Base-by-base conservation (phyloP, 306 rosid species). In the Hippophae rhamnoides region DNA sequence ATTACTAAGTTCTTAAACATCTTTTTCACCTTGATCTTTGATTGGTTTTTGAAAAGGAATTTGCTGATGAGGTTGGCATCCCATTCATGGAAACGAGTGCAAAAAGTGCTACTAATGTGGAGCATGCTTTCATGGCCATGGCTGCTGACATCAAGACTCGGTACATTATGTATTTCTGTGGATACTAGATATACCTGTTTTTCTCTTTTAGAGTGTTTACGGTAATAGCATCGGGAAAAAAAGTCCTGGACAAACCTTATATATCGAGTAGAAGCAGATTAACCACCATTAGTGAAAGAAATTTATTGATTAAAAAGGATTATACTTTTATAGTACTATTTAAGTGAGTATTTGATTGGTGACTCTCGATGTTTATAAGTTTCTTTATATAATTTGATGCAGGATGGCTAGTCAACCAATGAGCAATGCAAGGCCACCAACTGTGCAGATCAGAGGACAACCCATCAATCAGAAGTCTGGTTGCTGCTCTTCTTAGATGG, bases 1-100 rank as follows among this genome's bases (percentile, higher is more conserved):
- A 45, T 40, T 31, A 23, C 27, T 48, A 7, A 48, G 5, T 46
- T 14, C 58, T 45, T 46, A 27, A 18, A n/a, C 31, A 55, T 70
- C 13, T 14, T 27, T 51, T 45, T 54, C 9, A 9, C n/a, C 38
- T 31, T 52, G 13, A 11, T 14, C 0, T 52, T 8, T 41, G 14
- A 7, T 38, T 59, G 40, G 54, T 41, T 9, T 60, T 7, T 69
- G 42, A 26, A 11, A 50, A 80, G 85, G 82, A 79, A 3, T 76
- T 80, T 27, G 85, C 85, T 7, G 85, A 80, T 73, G 82, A 76
- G 60, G 72, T 80, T 23, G 82, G 85, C 54, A 80, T 76, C 53
- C 85, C 85, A 3, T 80, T 76, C 56, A 63, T 80, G 82, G 85
- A 80, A 69, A 80, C 85, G 3, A 80, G 85, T 70, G 85, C 85